Base-by-base conservation (phyloP, 306 rosid genomes). In the Cyclanthera cordifolia region DNA sequence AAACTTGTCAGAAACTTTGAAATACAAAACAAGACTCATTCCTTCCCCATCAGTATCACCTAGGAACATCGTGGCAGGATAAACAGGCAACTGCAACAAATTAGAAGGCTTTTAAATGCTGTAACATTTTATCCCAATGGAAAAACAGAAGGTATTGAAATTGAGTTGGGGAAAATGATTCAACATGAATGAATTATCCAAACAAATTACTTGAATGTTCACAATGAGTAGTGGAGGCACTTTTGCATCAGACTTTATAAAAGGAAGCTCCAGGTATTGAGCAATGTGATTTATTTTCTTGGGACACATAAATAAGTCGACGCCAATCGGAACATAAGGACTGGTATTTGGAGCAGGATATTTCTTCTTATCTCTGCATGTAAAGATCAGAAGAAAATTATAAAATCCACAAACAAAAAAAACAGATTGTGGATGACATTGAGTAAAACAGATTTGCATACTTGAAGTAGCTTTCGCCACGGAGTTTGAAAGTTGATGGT, bases 11-110 rank as follows among this genome's bases (percentile, higher is more conserved):
- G 86, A 79, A 73, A 79, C 81, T 80, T 82, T 86, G 68, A 93
- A 93, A 73, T 93, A 93, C 47, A 90, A 66, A 39, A 90, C 95
- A 27, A 90, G 90, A 83, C 95, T 90, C 84, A 86, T 72, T 50
- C 96, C 99, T 49, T 93, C 95, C 27, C 99, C 99, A 76, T 93
- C 99, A 50, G 82, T 75, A 47, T 93, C 95, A 50, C 99, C 95
- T 23, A 78, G 84, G 76, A 93, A 93, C 85, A 93, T 87, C 52
- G 95, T 84, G 69, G 95, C 91, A 17, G 95, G 99, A 88, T 93
- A 93, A 66, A 88, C 83, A 75, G 99, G 99, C 80, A 88, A 76
- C 99, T 93, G 84, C 55, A 73, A 64, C 67, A 80, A 25, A 66
- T 45, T 43, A 47, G 25, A 66, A 66, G 15, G 20, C 21, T 24